Percentiles rank a stretch among this genome's conserved stretches.
phyloP scores from a whole-genome alignment of 768 basidiomycete species.

The Saitozyma sp. region DNA sequence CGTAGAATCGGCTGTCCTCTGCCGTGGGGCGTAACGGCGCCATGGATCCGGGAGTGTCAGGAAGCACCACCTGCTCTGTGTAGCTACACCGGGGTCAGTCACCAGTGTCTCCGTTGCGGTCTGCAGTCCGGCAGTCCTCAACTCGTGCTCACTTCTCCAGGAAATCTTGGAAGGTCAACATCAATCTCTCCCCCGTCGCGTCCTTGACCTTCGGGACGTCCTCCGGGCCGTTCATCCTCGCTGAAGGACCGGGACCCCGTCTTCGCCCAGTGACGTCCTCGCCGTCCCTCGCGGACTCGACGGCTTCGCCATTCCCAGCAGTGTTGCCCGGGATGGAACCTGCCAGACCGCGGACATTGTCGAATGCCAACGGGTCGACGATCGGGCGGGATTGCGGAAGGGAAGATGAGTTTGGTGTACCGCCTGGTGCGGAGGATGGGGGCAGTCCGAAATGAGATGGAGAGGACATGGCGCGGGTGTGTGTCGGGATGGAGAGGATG shows the following conservation, averaged over 20 bases:
- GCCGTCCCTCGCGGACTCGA: conserved; percentile 16
- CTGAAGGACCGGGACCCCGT: conserved; percentile 17
- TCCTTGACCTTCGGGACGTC: conserved; percentile 88
- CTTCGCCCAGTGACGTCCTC: conserved; percentile 10
- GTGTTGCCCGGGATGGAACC: conserved; percentile 16
- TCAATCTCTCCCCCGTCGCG: conserved; percentile 91
- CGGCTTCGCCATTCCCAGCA: conserved; percentile 17
- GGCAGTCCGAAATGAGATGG: conserved; percentile 2
- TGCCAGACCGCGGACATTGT: conserved; percentile 37
- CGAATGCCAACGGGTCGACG: conserved; percentile 40
- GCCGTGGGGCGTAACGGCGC: conserved; percentile 23
- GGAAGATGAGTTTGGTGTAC: conserved; percentile 19
- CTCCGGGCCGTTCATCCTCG: conserved; percentile 34
- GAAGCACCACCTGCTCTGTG: conserved; percentile 74
- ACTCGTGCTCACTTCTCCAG: conserved; percentile 69
- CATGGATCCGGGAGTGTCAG: conserved; percentile 70
- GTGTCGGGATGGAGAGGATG: neutral
- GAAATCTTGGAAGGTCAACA: conserved; percentile 87
- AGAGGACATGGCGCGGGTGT: conserved; percentile 9
- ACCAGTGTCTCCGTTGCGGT: neutral
- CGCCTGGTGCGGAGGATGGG: neutral
- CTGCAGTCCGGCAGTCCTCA: neutral
- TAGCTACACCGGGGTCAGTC: conserved; percentile 59
- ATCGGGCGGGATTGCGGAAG: conserved; percentile 31
- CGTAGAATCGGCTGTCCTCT: conserved; percentile 73